phyloP scores from a whole-genome alignment of 164 flowering plant species.

The Warburgia ugandensis region DNA sequence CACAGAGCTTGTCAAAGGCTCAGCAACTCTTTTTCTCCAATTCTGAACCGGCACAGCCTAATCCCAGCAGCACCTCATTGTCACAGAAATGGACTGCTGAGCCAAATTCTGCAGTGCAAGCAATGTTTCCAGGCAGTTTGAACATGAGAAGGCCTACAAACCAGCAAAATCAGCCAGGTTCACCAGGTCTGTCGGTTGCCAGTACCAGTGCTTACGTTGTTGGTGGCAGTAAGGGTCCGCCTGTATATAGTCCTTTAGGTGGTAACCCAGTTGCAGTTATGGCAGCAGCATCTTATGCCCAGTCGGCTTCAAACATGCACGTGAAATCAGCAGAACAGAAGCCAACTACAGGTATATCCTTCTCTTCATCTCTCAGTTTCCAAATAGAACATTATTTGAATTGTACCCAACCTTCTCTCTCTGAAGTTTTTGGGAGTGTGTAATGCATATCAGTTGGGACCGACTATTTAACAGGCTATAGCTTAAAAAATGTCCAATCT shows the following conservation, averaged over 20 bases:
- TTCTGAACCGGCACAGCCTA: conserved; percentile 1
- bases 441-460: too few species aligned
- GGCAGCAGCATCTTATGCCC: conserved; percentile 12
- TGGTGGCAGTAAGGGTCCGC: conserved; percentile 5
- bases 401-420: too few species aligned
- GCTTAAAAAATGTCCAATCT: too few species aligned
- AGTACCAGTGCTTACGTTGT: not conserved
- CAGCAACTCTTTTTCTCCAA: conserved; percentile 12
- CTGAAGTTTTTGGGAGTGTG: too few species aligned
- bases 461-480: too few species aligned
- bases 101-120: not conserved
- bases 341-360: conserved; percentile 6
- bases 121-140: conserved; percentile 4
- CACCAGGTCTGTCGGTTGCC: conserved; percentile 1
- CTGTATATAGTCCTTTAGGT: conserved; percentile 3
- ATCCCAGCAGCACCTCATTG: not conserved
- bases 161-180: conserved; percentile 4
- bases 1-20: conserved; percentile 5
- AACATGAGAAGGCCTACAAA: conserved; percentile 4
- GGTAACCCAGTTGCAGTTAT: conserved; percentile 7
- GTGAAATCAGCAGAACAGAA: conserved; percentile 13
- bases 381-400: too few species aligned
- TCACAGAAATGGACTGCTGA: conserved; percentile 5
- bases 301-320: conserved; percentile 8
- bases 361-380: too few species aligned